phyloP scores from a whole-genome alignment of 805 yeast species.

The Isabelozyma rhagii region DNA sequence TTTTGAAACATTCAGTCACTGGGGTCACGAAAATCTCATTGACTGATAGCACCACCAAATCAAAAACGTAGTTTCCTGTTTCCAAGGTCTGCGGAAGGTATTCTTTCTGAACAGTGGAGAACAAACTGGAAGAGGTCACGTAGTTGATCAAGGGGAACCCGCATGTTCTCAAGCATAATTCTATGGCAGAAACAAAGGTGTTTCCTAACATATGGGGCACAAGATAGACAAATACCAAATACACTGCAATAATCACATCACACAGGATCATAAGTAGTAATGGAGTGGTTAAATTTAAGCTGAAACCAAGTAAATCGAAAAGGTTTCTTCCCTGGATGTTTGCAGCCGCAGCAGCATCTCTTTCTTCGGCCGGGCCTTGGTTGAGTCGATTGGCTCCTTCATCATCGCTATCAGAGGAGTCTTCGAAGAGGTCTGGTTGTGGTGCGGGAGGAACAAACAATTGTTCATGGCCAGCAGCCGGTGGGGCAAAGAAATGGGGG shows the following conservation, averaged over 20 bases:
- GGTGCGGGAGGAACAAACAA: not conserved
- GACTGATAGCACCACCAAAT: conserved; percentile 8
- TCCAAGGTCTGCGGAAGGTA: not conserved
- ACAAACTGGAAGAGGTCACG: not conserved
- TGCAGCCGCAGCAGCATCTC: conserved; percentile 5
- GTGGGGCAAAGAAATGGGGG: not conserved
- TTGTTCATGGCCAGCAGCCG: not conserved
- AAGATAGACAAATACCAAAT: conserved; percentile 41
- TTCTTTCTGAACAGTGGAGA: not conserved
- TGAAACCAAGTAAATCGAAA: conserved; percentile 34
- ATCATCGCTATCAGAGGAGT: conserved; percentile 8
- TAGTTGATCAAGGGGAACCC: conserved; percentile 3
- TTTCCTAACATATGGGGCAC: conserved; percentile 49
- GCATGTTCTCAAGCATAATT: conserved; percentile 7
- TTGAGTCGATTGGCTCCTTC: conserved; percentile 10
- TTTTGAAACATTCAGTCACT: conserved; percentile 5
- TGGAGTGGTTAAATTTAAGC: conserved; percentile 33
- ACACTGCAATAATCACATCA: conserved; percentile 29
- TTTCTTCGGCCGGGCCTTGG: conserved; percentile 1
- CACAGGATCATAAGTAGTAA: conserved; percentile 28
- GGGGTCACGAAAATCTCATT: conserved; percentile 18
- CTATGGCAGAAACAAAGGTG: conserved; percentile 11
- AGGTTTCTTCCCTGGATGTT: conserved; percentile 20
- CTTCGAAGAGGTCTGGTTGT: not conserved
- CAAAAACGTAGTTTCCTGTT: conserved; percentile 10